Conservation (phyloP, 495 filamentous ascomycete species). For the Apiosordaria backusii region DNA sequence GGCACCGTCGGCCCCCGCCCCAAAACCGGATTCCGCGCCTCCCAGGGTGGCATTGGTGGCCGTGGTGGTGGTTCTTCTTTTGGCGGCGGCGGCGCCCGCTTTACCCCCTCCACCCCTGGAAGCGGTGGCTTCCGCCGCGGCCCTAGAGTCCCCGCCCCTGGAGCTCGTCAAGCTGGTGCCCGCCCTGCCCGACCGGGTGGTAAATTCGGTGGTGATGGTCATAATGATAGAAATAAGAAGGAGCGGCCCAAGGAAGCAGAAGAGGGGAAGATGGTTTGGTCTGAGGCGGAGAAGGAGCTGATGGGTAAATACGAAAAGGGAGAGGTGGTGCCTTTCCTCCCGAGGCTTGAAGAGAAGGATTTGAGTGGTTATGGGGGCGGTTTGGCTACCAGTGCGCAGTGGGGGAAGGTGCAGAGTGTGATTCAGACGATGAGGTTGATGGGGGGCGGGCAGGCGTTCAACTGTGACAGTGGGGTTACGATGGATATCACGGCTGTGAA, state of each 20-base stretch:
- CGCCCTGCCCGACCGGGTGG: not conserved
- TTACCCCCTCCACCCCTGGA: no score
- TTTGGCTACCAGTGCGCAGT: conserved; percentile 24
- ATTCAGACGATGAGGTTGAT: conserved; percentile 33
- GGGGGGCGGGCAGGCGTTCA: conserved; percentile 31
- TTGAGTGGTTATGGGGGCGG: conserved; percentile 34
- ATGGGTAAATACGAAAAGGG: conserved; percentile 29
- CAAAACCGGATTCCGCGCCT: not conserved
- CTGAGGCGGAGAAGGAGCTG: conserved; percentile 22
- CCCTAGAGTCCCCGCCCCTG: not conserved
- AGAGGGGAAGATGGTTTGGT: conserved; percentile 19
- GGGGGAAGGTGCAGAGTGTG: conserved; percentile 28
- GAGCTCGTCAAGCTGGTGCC: not conserved
- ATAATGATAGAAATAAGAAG: conserved; percentile 5
- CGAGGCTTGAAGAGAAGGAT: conserved; percentile 21
- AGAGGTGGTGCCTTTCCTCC: conserved; percentile 25
- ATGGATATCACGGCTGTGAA: conserved; percentile 15
- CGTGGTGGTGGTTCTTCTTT: no score
- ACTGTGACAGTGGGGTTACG: conserved; percentile 25
- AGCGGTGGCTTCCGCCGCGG: not conserved
- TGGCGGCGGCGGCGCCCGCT: no score
- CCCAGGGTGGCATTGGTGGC: no score
- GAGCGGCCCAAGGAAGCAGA: conserved; percentile 1
- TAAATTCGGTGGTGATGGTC: not conserved
- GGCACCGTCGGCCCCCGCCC: not conserved